Conservation (phyloP, 2,329 filamentous ascomycete species). For the Fusarium sp. region DNA sequence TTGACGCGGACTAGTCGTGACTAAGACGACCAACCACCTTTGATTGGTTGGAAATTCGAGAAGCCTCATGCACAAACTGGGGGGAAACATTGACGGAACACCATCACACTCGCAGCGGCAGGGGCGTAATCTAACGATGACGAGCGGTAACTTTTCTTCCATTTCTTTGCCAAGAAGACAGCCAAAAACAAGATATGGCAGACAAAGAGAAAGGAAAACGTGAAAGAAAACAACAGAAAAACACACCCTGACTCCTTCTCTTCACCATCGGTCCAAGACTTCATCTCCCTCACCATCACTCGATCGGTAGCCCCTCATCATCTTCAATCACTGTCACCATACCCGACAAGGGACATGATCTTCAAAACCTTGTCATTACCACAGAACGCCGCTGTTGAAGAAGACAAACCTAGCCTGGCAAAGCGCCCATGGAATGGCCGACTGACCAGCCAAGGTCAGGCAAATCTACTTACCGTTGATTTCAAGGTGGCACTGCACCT, state of each 20-base stretch:
- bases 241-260: not conserved
- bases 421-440: constrained; percentile 17
- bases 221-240: not conserved
- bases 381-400: constrained; percentile 22
- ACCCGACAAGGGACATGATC: constrained; percentile 41
- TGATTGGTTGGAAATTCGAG: constrained; percentile 38
- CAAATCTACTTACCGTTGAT: constrained; percentile 41
- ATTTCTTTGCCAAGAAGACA: not conserved
- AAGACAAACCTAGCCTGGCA: constrained; percentile 19
- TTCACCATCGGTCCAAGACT: not conserved
- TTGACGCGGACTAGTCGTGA: constrained; percentile 34
- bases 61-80: constrained; percentile 46
- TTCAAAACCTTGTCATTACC: constrained; percentile 42
- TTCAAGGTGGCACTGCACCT: constrained; percentile 35
- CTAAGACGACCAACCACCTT: constrained; percentile 23
- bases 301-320: constrained; percentile 21
- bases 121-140: constrained; percentile 32
- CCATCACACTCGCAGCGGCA: constrained; percentile 41
- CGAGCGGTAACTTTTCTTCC: constrained; percentile 9
- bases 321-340: constrained; percentile 24
- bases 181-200: not conserved
- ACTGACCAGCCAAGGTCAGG: constrained; percentile 7
- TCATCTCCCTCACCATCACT: not conserved
- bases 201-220: not conserved
- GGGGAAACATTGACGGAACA: constrained; percentile 41